Evolutionary conservation across 495 filamentous ascomycete genomes (phyloP), one percentile per base, ranked within the genome.

Genomic region (Sabuloglossum arenarium): DNA sequence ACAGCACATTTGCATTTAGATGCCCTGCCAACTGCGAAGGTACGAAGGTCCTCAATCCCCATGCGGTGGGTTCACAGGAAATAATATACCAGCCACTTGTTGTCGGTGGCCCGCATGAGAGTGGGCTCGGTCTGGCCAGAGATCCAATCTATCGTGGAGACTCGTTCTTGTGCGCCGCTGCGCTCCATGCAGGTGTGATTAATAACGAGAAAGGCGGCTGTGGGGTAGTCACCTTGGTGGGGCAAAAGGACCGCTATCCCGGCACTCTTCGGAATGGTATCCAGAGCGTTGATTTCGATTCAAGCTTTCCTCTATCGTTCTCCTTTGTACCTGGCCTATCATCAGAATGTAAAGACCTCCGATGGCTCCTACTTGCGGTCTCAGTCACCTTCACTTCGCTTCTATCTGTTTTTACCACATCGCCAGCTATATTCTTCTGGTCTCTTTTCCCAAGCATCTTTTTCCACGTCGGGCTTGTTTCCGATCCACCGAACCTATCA

Each of bases 111-210:
- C 66, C 70, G n/a, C 66, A 68, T 2, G 58, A 66, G 12, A 66
- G 65, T 37, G 66, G 68, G 11, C 63, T 64, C 25, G 58, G 50
- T 4, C 45, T 59, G 1, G 63, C 74, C 0, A 59, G n/a, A 21
- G 39, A 67, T 49, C 69, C 75, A 0, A 63, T 83, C 19, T 94
- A 94, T 64, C 78, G 87, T 1, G 82, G 81, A 0, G 87, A 94
- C 62, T 90, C 86, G 21, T 86, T 86, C 61, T 78, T 91, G 56
- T 94, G 87, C 64, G 79, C 80, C 47, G 71, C 86, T 11, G 86
- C 86, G 6, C 82, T 94, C 37, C 87, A 94, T 63, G 75, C 83
- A 0, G 86, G 87, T 11, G 61, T 85, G 43, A 75, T 88, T 54
- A 76, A 76, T 14, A 75, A 88, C 59, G 65, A 72, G 0, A 70